Base-by-base conservation (phyloP, 768 basidiomycete genomes). In the Xerocomus spinulosus region DNA sequence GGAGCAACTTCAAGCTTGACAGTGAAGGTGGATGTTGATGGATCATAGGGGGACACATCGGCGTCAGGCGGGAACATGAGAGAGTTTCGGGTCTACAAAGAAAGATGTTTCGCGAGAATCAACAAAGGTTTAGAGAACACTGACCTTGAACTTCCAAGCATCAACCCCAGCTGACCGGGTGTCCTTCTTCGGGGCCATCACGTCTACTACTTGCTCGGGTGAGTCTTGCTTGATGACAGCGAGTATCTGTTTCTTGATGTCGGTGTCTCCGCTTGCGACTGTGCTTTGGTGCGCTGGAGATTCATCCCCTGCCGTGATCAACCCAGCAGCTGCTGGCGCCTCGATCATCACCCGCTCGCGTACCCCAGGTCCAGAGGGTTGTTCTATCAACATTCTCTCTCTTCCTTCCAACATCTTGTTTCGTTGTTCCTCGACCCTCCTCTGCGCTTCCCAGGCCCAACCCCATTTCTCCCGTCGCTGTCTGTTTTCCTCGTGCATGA, bases 401-500 rank as follows among this genome's bases (percentile, higher is more conserved):
- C 85, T 75, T 25, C 68, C 78, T 61, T 85, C 82, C 26, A 87
- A 61, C 77, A 85, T 82, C 67, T 70, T 82, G 32, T 67, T 72
- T 56, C 78, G 76, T 64, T 81, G 82, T 43, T 69, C 73, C 53
- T 89, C 85, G 2, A 93, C 92, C 59, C 80, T 73, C 65, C 70
- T 74, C 74, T 98, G 92, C 7, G 92, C 93, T 34, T 91, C 86
- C 83, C 87, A 99, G 2, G 94, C 96, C 96, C 96, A 99, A 0
- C 70, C 80, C 75, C 84, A 92, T 64, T 73, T 82, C 62, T 90
- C 87, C 62, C 82, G 83, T 50, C 92, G 76, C 56, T 78, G 76
- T 65, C 75, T 71, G 62, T 99, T 98, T 73, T 97, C 95, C 46
- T 86, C 82, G 49, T 92, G 82, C 46, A 99, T 70, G 50, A 98